Base-by-base conservation (phyloP, 257 asterid genomes). In the Nicotiana noctiflora region DNA sequence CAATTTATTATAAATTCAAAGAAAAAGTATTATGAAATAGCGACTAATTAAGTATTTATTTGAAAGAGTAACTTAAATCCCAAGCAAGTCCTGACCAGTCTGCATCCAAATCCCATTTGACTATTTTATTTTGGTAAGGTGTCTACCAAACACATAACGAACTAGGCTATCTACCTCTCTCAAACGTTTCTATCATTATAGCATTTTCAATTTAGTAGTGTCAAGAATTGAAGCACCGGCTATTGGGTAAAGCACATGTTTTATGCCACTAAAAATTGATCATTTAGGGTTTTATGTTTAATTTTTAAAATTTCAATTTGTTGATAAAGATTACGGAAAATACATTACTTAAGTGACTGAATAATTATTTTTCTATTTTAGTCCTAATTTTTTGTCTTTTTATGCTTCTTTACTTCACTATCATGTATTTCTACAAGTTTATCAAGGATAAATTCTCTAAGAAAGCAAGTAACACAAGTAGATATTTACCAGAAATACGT, bases 121-220 rank as follows among this genome's bases (percentile, higher is more conserved):
- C 37, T 46, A 0, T 46, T 31, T 19, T 19, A 72, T 46, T 46
- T 72, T 72, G 60, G 77, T 46, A 46, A 72, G 34, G 60, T 21
- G 60, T 72, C 77, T 46, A 72, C 77, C 77, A 72, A 72, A 72
- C 29, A 72, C 53, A 72, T 72, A 72, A 46, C 60, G 60, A 72
- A 72, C 60, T 21, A 68, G 55, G 55, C 31, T 37, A 19, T 11
- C 34, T 70, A 44, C 57, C 4, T 31, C 37, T 44, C 21, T 7
- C 6, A 21, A 46, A 46, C 4, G 21, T 72, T 40, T 21, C 37
- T 44, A 14, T 53, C 60, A 53, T 53, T 6, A 53, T 6, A 6
- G 46, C 44, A 44, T 10, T 70, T 44, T 12, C 57, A 70, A 40
- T 70, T 44, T 19, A 72, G 19, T 72, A 21, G 37, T 3, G 12